Conservation (phyloP, 441 rosid species). For the Theobroma grandiflorum region DNA sequence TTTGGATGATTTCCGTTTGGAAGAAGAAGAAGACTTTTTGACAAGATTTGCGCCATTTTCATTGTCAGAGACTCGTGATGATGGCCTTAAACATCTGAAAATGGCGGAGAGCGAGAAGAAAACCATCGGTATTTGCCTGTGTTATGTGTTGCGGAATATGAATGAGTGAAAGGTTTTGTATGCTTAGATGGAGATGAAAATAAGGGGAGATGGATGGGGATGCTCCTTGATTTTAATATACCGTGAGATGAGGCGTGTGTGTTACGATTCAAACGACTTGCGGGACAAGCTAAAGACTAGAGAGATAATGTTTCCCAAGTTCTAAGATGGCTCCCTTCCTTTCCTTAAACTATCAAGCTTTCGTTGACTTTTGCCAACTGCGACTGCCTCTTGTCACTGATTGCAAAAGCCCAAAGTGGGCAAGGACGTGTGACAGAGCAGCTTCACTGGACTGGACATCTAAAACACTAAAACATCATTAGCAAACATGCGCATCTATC, state of each 20-base stretch:
- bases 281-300: background rate
- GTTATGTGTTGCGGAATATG: background rate
- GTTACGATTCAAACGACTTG: background rate
- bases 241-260: background rate
- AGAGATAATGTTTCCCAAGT: background rate
- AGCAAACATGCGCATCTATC: no score
- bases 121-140: background rate
- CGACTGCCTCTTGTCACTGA: no score
- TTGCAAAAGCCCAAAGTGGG: no score
- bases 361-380: no score
- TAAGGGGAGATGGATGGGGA: background rate
- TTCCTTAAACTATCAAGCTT: no score
- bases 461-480: no score
- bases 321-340: no score
- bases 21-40: background rate
- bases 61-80: conserved; percentile 2
- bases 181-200: background rate
- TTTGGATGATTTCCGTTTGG: conserved; percentile 2
- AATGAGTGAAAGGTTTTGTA: no score
- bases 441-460: no score
- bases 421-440: no score
- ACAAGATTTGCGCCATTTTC: background rate
- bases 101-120: background rate
- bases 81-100: conserved; percentile 16
- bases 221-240: background rate